Evolutionary conservation across 1,284 basidiomycete species (phyloP).

Genomic region (Vanrija humicola): DNA sequence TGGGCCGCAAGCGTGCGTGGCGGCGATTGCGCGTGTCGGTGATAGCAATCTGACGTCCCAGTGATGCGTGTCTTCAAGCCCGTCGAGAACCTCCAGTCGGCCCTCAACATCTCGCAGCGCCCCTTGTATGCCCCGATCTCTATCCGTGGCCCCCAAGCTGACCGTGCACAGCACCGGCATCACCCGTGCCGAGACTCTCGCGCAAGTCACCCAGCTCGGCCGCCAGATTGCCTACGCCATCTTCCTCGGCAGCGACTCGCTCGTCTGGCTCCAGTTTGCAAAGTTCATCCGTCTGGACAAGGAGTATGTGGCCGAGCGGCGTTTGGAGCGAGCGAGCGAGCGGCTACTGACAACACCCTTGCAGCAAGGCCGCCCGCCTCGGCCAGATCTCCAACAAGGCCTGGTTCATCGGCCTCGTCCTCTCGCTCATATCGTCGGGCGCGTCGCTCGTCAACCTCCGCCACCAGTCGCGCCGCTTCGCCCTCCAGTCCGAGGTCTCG

Average conservation of each 20-base stretch:
- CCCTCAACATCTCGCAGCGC: constrained; percentile 66
- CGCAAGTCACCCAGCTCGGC: constrained; percentile 74
- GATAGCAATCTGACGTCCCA: constrained; percentile 38
- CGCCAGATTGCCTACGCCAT: constrained; percentile 86
- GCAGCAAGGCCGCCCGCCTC: constrained; percentile 64
- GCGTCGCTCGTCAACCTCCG: constrained; percentile 47
- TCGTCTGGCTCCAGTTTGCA: constrained; percentile 77
- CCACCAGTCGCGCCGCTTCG: constrained; percentile 42
- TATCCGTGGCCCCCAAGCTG: background rate
- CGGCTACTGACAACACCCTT: constrained; percentile 17
- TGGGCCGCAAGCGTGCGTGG: constrained; percentile 69
- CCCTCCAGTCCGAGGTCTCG: constrained; percentile 32
- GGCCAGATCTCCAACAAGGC: constrained; percentile 74
- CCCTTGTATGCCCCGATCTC: constrained; percentile 36
- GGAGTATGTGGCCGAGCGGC: constrained; percentile 32
- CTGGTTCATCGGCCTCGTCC: constrained; percentile 84
- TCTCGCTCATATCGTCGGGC: constrained; percentile 62
- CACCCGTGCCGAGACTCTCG: constrained; percentile 55
- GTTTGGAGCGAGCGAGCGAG: background rate
- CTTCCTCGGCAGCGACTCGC: constrained; percentile 77
- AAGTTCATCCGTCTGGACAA: constrained; percentile 62
- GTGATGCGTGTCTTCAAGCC: constrained; percentile 93
- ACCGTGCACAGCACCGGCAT: constrained; percentile 23
- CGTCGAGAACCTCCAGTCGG: constrained; percentile 88
- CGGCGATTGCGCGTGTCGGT: no score